Conservation (phyloP, 2,329 filamentous ascomycete genomes). For the Fusarium gaditjirri region DNA sequence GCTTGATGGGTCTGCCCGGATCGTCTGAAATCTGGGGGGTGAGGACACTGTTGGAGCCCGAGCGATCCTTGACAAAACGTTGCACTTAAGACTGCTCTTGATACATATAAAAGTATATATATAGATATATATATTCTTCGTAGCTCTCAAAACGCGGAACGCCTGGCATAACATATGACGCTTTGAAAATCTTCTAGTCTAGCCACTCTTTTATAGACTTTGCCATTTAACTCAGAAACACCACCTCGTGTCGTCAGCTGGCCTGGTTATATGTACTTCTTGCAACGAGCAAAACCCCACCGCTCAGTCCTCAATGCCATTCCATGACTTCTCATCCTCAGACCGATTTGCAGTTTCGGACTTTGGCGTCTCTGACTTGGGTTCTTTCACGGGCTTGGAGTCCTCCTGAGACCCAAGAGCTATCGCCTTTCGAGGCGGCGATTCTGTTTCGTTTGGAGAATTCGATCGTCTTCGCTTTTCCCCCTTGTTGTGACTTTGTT, state of each 20-base stretch:
- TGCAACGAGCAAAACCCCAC: neutral
- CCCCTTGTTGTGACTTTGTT: conserved; percentile 18
- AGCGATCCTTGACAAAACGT: neutral
- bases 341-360: conserved; percentile 35
- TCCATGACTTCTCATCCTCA: conserved; percentile 57
- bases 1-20: neutral
- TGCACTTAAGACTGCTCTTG: neutral
- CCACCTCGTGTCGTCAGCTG: neutral
- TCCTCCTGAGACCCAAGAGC: conserved; percentile 36
- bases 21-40: neutral
- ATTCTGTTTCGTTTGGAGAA: conserved; percentile 35
- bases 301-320: conserved; percentile 54
- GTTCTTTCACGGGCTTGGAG: conserved; percentile 27
- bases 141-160: conserved; percentile 20
- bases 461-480: conserved; percentile 49
- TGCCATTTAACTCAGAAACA: neutral
- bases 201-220: conserved; percentile 17
- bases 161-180: conserved; percentile 26
- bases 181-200: conserved; percentile 28
- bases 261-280: conserved; percentile 3
- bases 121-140: conserved; percentile 16
- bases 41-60: neutral
- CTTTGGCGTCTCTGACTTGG: conserved; percentile 21
- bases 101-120: neutral
- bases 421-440: conserved; percentile 47